phyloP scores from a whole-genome alignment of 78 protist species.

The Capsaspora owczarzaki region DNA sequence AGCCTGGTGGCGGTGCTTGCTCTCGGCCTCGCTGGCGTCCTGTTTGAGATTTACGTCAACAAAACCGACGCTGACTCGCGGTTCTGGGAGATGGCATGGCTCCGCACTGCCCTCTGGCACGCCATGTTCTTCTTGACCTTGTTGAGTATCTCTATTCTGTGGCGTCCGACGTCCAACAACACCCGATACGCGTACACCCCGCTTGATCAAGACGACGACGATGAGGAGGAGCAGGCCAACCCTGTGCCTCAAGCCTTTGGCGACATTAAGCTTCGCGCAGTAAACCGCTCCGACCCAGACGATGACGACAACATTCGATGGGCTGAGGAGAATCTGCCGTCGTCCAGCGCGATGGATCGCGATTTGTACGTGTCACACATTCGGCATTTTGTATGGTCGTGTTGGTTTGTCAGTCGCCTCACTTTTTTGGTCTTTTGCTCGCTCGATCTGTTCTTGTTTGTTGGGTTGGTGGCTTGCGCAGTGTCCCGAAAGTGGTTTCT shows the following conservation, averaged over 20 bases:
- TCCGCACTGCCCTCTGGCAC: not conserved
- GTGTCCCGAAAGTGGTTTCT: too few species aligned
- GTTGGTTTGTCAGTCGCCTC: too few species aligned
- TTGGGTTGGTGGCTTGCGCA: too few species aligned
- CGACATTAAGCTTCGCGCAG: not conserved
- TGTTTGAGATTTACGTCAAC: not conserved
- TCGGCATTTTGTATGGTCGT: too few species aligned
- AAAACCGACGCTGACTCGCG: not conserved
- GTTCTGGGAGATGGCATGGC: not conserved
- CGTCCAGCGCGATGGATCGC: too few species aligned
- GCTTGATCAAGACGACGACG: not conserved
- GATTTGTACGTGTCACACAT: too few species aligned
- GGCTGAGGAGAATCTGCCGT: not conserved
- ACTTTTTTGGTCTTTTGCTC: too few species aligned
- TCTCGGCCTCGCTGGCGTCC: not conserved
- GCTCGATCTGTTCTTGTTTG: too few species aligned
- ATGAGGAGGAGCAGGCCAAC: not conserved
- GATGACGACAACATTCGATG: not conserved
- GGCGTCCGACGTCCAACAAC: conserved; percentile 7
- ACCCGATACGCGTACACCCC: not conserved
- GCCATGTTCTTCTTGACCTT: not conserved
- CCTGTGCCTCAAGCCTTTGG: too few species aligned
- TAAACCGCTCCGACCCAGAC: not conserved
- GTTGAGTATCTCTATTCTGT: not conserved
- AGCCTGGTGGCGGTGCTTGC: not conserved